These are phyloP conservation scores for Obba rivulosa DNA, from an alignment of 768 basidiomycete species.

Conservation along the genomic window DNA sequence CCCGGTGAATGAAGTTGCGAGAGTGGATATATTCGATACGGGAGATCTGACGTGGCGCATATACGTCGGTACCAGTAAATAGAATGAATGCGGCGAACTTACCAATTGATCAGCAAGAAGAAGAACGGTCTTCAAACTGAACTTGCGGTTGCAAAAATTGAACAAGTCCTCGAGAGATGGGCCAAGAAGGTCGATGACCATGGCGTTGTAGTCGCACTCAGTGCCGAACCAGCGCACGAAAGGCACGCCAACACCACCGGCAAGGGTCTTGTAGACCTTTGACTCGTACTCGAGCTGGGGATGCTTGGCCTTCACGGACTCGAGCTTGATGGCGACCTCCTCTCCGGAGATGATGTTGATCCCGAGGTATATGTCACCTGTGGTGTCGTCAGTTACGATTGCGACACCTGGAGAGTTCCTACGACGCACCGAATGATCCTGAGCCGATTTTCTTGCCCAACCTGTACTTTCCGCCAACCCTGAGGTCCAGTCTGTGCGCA, in stretches of 20 bases:
- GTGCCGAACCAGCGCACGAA: conserved; percentile 95
- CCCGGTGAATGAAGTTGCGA: conserved; percentile 95
- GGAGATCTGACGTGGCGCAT: conserved; percentile 65
- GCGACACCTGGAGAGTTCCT: background rate
- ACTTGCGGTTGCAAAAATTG: conserved; percentile 97
- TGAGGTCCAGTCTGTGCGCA: conserved; percentile 71
- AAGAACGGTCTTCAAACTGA: conserved; percentile 93
- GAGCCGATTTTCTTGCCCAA: conserved; percentile 99
- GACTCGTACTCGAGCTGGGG: conserved; percentile 99
- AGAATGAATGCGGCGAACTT: conserved; percentile 1
- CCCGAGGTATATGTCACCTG: conserved; percentile 98
- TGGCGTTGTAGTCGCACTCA: conserved; percentile 99
- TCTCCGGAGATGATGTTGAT: conserved; percentile 99
- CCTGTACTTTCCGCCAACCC: conserved; percentile 93
- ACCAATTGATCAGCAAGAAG: conserved; percentile 96
- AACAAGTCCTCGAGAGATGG: conserved; percentile 89
- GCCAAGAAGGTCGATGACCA: conserved; percentile 96
- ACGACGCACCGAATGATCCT: conserved; percentile 85
- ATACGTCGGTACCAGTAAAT: background rate
- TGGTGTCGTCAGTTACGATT: conserved; percentile 4
- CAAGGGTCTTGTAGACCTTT: conserved; percentile 94
- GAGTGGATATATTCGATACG: conserved; percentile 99
- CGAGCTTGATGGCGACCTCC: conserved; percentile 99
- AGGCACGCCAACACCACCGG: conserved; percentile 97
- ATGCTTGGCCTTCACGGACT: conserved; percentile 99